Percentiles rank a stretch among this genome's conserved stretches.
These are phyloP conservation scores for Lasiosphaeris hirsuta DNA, from an alignment of 495 filamentous ascomycete genomes.

Conservation along the genomic window DNA sequence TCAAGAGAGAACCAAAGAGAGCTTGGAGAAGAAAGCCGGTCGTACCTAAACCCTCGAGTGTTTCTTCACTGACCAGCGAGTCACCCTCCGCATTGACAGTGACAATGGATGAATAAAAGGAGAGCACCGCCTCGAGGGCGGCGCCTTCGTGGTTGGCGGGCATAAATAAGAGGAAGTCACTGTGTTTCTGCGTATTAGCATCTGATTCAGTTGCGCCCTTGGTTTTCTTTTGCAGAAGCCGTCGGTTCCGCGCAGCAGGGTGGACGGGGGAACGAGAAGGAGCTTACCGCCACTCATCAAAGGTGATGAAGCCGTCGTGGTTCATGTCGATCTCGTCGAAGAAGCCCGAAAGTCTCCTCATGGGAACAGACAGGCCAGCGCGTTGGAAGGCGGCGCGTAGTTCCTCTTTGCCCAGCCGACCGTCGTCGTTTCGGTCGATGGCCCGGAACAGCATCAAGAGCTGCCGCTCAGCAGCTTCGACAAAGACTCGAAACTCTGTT, in stretches of 20 bases:
- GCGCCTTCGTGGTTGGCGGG: constrained; percentile 58
- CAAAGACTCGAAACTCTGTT: constrained; percentile 83
- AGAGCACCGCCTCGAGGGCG: constrained; percentile 77
- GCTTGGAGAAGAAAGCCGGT: constrained; percentile 67
- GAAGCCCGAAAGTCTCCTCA: constrained; percentile 74
- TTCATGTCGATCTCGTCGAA: constrained; percentile 88
- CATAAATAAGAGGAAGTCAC: constrained; percentile 94
- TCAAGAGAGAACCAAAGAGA: constrained; percentile 65
- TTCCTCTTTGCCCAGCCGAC: constrained; percentile 83
- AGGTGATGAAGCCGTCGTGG: constrained; percentile 81
- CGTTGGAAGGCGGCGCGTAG: constrained; percentile 70
- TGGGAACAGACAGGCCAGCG: constrained; percentile 76
- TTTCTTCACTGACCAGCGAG: constrained; percentile 84
- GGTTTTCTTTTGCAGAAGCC: too few species aligned
- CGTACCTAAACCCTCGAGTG: constrained; percentile 92
- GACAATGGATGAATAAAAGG: constrained; percentile 87
- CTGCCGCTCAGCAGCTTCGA: constrained; percentile 79
- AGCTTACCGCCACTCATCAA: constrained; percentile 93
- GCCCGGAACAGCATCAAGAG: constrained; percentile 76
- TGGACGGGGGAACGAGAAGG: not conserved
- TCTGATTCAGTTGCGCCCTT: not conserved
- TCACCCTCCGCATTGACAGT: constrained; percentile 93
- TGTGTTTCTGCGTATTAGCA: constrained; percentile 32
- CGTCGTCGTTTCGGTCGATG: constrained; percentile 84
- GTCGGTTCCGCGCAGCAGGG: too few species aligned